phyloP scores from a whole-genome alignment of 805 yeast species.

The Nakazawaea ishiwadae region DNA sequence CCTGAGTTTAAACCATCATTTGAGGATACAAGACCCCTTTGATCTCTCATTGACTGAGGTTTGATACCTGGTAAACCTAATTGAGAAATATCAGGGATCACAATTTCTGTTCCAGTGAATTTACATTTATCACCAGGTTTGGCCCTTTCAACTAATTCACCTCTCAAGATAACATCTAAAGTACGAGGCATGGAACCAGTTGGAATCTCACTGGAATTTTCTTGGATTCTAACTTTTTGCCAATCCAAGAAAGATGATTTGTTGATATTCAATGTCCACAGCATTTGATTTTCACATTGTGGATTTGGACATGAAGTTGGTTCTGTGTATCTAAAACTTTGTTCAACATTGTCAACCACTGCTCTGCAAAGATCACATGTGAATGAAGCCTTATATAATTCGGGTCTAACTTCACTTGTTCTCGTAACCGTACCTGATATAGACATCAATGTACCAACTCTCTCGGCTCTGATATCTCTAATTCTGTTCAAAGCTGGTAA shows the following conservation, averaged over 20 bases:
- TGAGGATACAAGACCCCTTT: conserved; percentile 45
- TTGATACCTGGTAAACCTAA: conserved; percentile 93
- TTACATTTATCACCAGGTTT: conserved; percentile 96
- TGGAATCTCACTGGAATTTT: conserved; percentile 93
- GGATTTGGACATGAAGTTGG: conserved; percentile 90
- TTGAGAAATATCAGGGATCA: conserved; percentile 91
- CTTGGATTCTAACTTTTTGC: conserved; percentile 95
- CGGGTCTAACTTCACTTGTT: conserved; percentile 95
- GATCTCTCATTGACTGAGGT: conserved; percentile 74
- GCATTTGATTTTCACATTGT: conserved; percentile 78
- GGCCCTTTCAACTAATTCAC: conserved; percentile 92
- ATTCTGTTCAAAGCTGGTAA: conserved; percentile 78
- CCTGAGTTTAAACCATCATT: conserved; percentile 75
- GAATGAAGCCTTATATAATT: conserved; percentile 79
- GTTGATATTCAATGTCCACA: conserved; percentile 79
- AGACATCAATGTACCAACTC: conserved; percentile 77
- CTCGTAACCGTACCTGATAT: conserved; percentile 95
- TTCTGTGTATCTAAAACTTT: conserved; percentile 87
- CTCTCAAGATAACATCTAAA: conserved; percentile 84
- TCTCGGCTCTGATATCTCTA: conserved; percentile 86
- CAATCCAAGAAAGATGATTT: conserved; percentile 91
- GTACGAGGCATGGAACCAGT: conserved; percentile 99
- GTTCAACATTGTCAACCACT: conserved; percentile 84
- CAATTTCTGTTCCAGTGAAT: conserved; percentile 93
- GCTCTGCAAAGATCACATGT: conserved; percentile 88